Base-by-base conservation (phyloP, 2,329 filamentous ascomycete species). In the Penicillium sp. region DNA sequence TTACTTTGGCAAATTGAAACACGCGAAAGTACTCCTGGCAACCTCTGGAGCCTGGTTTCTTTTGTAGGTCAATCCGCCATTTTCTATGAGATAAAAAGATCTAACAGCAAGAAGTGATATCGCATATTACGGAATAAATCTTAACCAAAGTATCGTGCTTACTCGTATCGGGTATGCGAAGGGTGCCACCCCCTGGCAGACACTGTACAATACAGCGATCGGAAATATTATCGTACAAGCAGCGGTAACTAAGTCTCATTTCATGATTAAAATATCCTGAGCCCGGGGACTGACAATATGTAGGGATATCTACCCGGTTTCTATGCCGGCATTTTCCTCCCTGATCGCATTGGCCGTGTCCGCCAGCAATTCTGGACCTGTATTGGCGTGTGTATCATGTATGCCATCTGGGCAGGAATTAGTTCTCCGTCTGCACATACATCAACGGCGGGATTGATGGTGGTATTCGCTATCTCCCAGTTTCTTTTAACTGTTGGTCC, bases 401-500 rank as follows among this genome's bases (percentile, higher is more conserved):
- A 71, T 52, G 65, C 63, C 18, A 64, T 71, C 36, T 65, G 68
- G 52, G 68, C 67, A 14, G 66, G 67, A n/a, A 62, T 62, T 2
- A 62, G 62, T 39, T 44, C 54, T 19, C 52, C 55, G 9, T 43
- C 34, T 18, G 52, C 55, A n/a, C 58, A 67, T 39, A 58, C 66
- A 29, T 61, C 60, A 13, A 67, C 65, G 5, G 63, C 52, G n/a
- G 63, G 62, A 1, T 54, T 67, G 31, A 65, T 70, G 52, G 60
- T 63, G 4, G 56, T 70, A n/a, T 63, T 70, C 42, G 61, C 65
- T 28, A 63, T 72, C 7, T 71, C 67, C 36, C 65, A 66, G 33
- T 61, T 68, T 24, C 56, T 71, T 13, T 28, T 61, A 7, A 61
- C 53, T 55, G 58, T 69, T 13, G 66, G 83, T 11, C 82, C 82